Base-by-base conservation (phyloP, 2,329 filamentous ascomycete genomes). In the Hypoxylon sp. region DNA sequence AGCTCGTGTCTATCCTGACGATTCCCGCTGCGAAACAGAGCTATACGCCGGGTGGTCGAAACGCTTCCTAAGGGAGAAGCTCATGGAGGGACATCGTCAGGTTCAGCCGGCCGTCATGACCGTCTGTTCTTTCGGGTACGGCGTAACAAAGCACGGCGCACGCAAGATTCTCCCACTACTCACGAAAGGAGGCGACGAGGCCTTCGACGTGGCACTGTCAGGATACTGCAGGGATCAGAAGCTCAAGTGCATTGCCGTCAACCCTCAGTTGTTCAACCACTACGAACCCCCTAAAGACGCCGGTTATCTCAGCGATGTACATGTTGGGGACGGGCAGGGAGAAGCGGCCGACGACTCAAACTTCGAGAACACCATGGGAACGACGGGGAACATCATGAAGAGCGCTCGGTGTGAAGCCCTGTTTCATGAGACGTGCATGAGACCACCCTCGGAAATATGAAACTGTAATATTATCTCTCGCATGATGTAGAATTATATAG, bases 331-430 rank as follows among this genome's bases (percentile, higher is more conserved):
- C 26, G 68, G 66, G 4, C 49, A 55, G 26, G 61, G 66, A 9
- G 36, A 50, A 18, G 40, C 58, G 4, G 58, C 40, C 3, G 70
- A 70, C 28, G 71, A 73, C 26, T 63, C 70, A 1, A 48, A 42
- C 5, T 73, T 75, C 33, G 77, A 77, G 50, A 60, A 61, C 22
- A 62, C 67, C 1, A 77, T 73, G 73, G 78, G 76, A 2, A 70
- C 67, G 20, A 79, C 77, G 5, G 72, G 74, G 48, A 78, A 79
- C 59, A 76, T 79, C 5, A 38, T 74, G 22, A 63, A 73, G 33
- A 80, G 78, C 56, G 76, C 77, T 7, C 71, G 78, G n/a, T 80
- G 77, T 50, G 62, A 66, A 28, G 76, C 75, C 18, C 59, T 79
- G 8, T 79, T 75, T 65, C 63, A 69, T 8, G 64, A 67, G 22